A percentile compares a stretch with the other conserved stretches of the same genome.
Conservation (phyloP, 768 basidiomycete species). For the Russula olivacea region DNA sequence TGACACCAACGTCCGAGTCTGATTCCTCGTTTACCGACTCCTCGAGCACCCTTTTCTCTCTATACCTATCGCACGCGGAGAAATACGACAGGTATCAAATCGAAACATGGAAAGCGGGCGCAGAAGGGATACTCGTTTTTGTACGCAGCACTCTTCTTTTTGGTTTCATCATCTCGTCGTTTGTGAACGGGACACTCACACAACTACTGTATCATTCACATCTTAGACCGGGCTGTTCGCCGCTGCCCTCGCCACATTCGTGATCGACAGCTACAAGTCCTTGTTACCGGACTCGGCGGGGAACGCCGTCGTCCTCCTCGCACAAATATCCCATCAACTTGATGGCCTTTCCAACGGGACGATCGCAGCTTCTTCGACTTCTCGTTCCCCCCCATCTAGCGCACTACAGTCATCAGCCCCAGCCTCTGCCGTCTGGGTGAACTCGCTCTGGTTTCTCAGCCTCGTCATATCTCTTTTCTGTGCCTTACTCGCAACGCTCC, state of each 20-base stretch:
- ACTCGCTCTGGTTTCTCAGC: slow-evolving; percentile 17
- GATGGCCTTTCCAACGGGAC: slow-evolving; percentile 1
- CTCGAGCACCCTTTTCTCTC: slow-evolving; percentile 5
- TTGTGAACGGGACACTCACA: not conserved
- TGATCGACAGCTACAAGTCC: slow-evolving; percentile 21
- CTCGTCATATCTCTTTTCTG: slow-evolving; percentile 12
- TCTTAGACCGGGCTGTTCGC: slow-evolving; percentile 21
- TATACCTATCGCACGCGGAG: slow-evolving; percentile 17
- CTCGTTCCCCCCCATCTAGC: not conserved
- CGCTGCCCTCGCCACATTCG: slow-evolving; percentile 10
- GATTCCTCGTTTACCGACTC: slow-evolving; percentile 8
- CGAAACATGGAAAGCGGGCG: slow-evolving; percentile 10
- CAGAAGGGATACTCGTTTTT: slow-evolving; percentile 18
- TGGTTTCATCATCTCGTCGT: not conserved
- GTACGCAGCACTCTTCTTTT: not conserved
- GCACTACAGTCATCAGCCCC: not conserved
- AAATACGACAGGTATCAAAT: not conserved
- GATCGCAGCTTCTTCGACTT: no score
- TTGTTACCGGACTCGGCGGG: slow-evolving; percentile 13
- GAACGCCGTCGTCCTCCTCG: slow-evolving; percentile 9
- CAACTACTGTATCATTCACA: no score
- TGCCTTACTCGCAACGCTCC: slow-evolving; percentile 14
- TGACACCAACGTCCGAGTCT: not conserved
- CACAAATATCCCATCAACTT: slow-evolving; percentile 20
- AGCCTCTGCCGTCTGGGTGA: slow-evolving; percentile 8